Conservation (phyloP, 2,329 filamentous ascomycete species). For the Sporothrix brasiliensis region DNA sequence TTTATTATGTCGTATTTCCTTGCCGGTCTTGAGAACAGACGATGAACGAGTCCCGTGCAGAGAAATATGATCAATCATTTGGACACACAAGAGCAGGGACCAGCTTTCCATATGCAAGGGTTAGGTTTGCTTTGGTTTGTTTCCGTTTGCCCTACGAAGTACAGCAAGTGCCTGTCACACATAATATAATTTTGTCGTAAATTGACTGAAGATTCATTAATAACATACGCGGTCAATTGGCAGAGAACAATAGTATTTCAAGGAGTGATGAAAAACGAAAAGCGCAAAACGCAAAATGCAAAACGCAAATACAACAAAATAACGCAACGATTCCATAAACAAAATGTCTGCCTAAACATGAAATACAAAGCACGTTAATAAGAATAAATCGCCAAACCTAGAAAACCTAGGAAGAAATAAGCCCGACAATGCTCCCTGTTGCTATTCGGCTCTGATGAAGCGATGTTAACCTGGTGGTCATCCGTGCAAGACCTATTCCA, state of each 20-base stretch:
- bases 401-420: background rate
- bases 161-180: background rate
- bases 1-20: constrained; percentile 23
- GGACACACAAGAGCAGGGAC: background rate
- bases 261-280: background rate
- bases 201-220: no score
- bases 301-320: background rate
- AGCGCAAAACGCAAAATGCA: background rate
- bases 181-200: no score
- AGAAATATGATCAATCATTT: constrained; percentile 15
- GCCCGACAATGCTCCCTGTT: background rate
- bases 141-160: no score
- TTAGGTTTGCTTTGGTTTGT: background rate
- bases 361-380: background rate
- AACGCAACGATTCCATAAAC: background rate
- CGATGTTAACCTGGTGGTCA: background rate
- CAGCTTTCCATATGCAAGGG: background rate
- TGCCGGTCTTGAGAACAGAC: constrained; percentile 13
- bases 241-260: background rate
- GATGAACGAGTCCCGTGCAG: constrained; percentile 9
- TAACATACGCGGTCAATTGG: background rate
- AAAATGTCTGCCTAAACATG: background rate
- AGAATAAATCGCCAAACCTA: background rate
- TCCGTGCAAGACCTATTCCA: background rate
- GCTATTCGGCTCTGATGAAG: background rate